A percentile compares a stretch with the other conserved stretches of the same genome.
phyloP scores from a whole-genome alignment of 2,329 filamentous ascomycete species.

The Alternaria atra region DNA sequence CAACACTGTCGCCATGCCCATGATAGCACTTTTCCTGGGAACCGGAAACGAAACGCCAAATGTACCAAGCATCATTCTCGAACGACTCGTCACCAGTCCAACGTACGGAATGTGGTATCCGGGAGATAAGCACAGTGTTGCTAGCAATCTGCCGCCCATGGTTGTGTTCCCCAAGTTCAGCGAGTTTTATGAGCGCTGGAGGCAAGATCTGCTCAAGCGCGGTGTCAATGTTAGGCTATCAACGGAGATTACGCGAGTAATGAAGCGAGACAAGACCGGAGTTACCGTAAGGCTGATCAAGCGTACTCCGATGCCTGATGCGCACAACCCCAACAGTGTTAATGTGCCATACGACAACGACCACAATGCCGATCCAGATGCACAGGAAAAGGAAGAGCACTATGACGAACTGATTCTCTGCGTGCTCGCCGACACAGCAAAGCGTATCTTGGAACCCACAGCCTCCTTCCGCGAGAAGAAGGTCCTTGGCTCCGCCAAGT shows the following conservation, averaged over 20 bases:
- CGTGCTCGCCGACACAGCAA: constrained; percentile 65
- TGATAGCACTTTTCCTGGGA: constrained; percentile 77
- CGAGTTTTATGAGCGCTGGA: constrained; percentile 69
- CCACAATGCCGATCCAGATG: constrained; percentile 52
- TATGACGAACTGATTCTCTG: constrained; percentile 75
- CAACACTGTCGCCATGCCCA: constrained; percentile 74
- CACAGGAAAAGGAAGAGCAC: constrained; percentile 56
- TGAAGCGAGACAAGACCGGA: constrained; percentile 61
- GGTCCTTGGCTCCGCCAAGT: constrained; percentile 75
- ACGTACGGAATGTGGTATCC: constrained; percentile 69
- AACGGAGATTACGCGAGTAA: constrained; percentile 64
- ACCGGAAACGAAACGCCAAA: constrained; percentile 79
- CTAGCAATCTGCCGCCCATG: constrained; percentile 63
- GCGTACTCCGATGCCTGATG: constrained; percentile 53
- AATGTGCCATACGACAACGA: constrained; percentile 51
- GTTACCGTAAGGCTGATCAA: constrained; percentile 61
- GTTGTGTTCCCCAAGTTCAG: constrained; percentile 71
- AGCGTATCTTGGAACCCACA: constrained; percentile 66
- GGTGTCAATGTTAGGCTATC: constrained; percentile 66
- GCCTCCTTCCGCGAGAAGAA: constrained; percentile 69
- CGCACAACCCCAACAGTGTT: constrained; percentile 57
- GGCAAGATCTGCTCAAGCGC: constrained; percentile 60
- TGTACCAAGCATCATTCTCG: constrained; percentile 73
- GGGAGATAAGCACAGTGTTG: constrained; percentile 57
- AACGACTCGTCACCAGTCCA: constrained; percentile 60